Percentiles rank a stretch among this genome's conserved stretches.
Evolutionary conservation across 257 asterid species (phyloP).

Genomic region (Pogostemon cablin): DNA sequence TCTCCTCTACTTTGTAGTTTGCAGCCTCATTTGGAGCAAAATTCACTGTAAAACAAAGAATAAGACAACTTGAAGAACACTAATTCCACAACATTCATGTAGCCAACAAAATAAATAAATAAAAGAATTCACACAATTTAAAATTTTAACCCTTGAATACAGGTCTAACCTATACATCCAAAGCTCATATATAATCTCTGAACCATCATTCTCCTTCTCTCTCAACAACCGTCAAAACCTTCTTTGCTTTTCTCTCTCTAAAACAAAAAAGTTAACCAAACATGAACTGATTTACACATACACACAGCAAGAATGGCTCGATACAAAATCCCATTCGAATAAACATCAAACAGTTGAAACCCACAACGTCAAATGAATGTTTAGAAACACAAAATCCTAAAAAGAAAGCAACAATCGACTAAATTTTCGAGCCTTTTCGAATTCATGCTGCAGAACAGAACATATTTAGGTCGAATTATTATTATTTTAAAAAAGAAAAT

Average conservation of each 20-base stretch:
- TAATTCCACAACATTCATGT: background rate
- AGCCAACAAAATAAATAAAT: background rate
- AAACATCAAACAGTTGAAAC: slow-evolving; percentile 7
- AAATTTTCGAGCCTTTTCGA: background rate
- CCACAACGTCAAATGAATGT: slow-evolving; percentile 6
- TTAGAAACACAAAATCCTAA: background rate
- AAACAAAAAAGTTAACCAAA: background rate
- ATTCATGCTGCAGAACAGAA: background rate
- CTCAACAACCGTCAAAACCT: background rate
- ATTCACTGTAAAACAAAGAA: slow-evolving; percentile 19
- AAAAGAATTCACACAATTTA: slow-evolving; percentile 9
- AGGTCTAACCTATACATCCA: background rate
- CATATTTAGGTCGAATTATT: slow-evolving; percentile 4
- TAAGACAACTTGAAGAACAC: background rate
- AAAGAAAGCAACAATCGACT: background rate
- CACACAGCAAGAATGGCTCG: too few relatives aligned
- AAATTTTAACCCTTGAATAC: background rate
- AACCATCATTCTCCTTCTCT: background rate
- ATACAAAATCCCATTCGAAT: background rate
- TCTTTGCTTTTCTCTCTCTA: background rate
- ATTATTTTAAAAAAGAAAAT: background rate
- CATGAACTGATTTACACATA: background rate
- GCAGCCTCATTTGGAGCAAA: slow-evolving; percentile 22
- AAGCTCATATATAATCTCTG: background rate
- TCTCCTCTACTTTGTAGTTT: slow-evolving; percentile 19